Base-by-base conservation (phyloP, 2,329 filamentous ascomycete species). In the Cercospora zeae-maydis region DNA sequence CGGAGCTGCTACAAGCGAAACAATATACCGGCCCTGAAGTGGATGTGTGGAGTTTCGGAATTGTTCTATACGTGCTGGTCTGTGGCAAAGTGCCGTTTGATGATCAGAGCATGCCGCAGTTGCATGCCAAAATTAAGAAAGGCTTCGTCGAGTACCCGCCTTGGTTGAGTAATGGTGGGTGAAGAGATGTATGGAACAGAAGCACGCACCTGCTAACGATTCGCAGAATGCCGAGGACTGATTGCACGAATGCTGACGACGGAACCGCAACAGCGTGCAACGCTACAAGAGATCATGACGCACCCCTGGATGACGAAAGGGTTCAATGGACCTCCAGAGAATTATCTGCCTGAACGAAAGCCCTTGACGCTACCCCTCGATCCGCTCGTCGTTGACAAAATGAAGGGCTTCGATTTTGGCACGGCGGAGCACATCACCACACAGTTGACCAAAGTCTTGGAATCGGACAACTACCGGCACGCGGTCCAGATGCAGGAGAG, bases 81-180 rank as follows among this genome's bases (percentile, higher is more conserved):
- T 98, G 95, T 74, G 95, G 95, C 58, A 98, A 98, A 77, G 95
- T 99, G 3, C 95, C 95, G 0, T 99, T 99, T 73, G 95, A 99
- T 75, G 95, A 99, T 74, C 95, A 99, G 79, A 97, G 93, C 79
- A 99, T 99, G 92, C 95, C 93, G 36, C 93, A 96, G 67, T 82
- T 99, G 54, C 95, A 99, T 78, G 93, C 93, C 63, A 99, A 99
- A 80, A 99, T 99, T 78, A 99, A 99, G 81, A 96, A 96, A 75
- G 95, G 95, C 36, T 79, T 91, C 56, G 95, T 98, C 16, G 95
- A 99, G 75, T 99, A 98, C 76, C 95, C 95, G 2, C 91, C 88
- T 64, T 98, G 95, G 87, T 82, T 99, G 39, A 93, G 92, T 62
- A 86, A 87, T 71, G 93, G 93, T 96, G 83, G 75, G 88, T 79